phyloP scores from a whole-genome alignment of 2,329 filamentous ascomycete species.

The Botryosphaeria agaves region DNA sequence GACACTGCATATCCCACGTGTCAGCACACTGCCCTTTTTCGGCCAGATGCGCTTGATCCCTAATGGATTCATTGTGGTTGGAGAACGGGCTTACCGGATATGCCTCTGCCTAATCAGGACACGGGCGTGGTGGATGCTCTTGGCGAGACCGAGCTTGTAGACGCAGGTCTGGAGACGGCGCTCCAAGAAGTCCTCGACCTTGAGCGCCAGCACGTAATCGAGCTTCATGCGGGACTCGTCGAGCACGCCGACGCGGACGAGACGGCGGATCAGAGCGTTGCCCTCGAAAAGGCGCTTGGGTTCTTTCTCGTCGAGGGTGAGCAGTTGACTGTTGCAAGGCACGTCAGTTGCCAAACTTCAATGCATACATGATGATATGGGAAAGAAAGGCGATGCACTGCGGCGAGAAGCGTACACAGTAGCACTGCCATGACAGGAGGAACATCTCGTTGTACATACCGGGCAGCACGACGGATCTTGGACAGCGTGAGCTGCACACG shows the following conservation, averaged over 20 bases:
- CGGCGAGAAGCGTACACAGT: no score
- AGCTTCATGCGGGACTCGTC: slow-evolving; percentile 99
- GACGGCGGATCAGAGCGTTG: slow-evolving; percentile 99
- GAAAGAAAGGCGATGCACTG: no score
- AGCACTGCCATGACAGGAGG: no score
- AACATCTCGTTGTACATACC: no score
- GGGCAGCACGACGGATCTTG: slow-evolving; percentile 99
- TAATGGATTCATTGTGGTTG: background rate
- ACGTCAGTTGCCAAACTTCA: no score
- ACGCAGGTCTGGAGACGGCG: slow-evolving; percentile 98
- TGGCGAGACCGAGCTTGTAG: slow-evolving; percentile 99
- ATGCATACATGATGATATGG: no score
- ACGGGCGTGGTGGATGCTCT: slow-evolving; percentile 99
- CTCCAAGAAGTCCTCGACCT: slow-evolving; percentile 99
- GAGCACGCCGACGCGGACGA: slow-evolving; percentile 98
- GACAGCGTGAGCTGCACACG: slow-evolving; percentile 98
- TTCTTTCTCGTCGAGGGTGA: slow-evolving; percentile 99
- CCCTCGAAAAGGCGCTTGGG: slow-evolving; percentile 99
- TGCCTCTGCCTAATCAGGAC: slow-evolving; percentile 99
- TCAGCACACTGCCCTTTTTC: no score
- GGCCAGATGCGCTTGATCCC: no score
- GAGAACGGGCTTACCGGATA: slow-evolving; percentile 48
- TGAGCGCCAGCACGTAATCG: slow-evolving; percentile 99
- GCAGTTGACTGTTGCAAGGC: slow-evolving; percentile 98
- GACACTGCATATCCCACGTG: slow-evolving; percentile 37